These are phyloP conservation scores for Ambrosia artemisiifolia DNA, from an alignment of 129 eudicot species.

Conservation along the genomic window DNA sequence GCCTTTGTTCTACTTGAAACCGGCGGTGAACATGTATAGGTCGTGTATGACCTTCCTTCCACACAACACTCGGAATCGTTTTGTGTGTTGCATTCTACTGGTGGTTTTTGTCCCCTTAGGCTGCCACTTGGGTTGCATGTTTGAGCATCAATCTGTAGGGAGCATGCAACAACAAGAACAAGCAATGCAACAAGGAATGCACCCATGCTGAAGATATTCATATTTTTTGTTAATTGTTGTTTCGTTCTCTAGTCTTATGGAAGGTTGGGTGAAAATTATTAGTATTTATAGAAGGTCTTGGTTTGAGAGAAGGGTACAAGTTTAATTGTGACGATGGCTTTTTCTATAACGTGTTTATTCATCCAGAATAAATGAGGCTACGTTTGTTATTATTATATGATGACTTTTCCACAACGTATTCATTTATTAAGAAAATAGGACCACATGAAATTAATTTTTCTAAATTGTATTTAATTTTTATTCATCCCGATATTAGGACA, in stretches of 20 bases:
- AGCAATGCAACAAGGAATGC: constrained; percentile 8
- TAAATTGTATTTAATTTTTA: too few relatives aligned
- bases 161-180: neutral
- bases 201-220: constrained; percentile 2
- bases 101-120: constrained; percentile 19
- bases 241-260: neutral
- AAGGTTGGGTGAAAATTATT: neutral
- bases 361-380: neutral
- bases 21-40: constrained; percentile 28
- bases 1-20: constrained; percentile 34
- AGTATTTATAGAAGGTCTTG: neutral
- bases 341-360: neutral
- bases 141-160: constrained; percentile 7
- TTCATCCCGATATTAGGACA: too few relatives aligned
- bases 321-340: neutral
- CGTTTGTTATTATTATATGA: neutral
- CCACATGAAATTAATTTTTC: neutral
- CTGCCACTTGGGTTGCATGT: constrained; percentile 24
- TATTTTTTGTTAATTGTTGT: neutral
- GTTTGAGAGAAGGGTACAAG: neutral
- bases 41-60: constrained; percentile 28
- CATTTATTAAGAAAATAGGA: neutral
- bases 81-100: constrained; percentile 20
- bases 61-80: constrained; percentile 34
- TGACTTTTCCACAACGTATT: neutral